Base-by-base conservation (phyloP, 306 rosid genomes). In the Fagus sylvatica region DNA sequence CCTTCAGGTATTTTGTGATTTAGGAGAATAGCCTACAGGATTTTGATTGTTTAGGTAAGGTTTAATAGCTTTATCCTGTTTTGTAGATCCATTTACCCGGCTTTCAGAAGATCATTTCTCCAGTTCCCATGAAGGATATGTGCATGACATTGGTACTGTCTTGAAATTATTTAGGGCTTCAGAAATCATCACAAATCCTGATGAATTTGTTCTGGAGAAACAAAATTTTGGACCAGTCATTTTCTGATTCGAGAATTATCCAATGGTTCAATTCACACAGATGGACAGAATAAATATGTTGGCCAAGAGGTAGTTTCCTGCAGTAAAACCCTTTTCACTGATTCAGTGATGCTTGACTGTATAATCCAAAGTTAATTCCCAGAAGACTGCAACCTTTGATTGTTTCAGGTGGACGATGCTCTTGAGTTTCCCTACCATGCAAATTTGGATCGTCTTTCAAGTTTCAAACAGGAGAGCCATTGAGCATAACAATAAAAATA, bases 91-190 rank as follows among this genome's bases (percentile, higher is more conserved):
- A 78, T 84, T 92, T 53, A 78, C 82, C 81, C 88, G 53, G 81
- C 88, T 89, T 74, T 74, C 91, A 22, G 91, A 88, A 84, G 93
- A 88, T 74, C 70, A 80, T 59, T 89, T 92, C 73, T 49, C 89
- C 32, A 75, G 84, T 78, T 87, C 94, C 84, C 86, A 86, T 80
- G 94, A 90, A 85, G 97, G 91, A 40, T 84, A 85, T 87, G 76
- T 86, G 84, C 92, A 92, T 78, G 95, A 92, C 80, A 79, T 83
- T 49, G 80, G 79, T 73, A 79, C 93, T 72, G 77, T 88, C 43
- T 73, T 94, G 51, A 97, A 94, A 82, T 80, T 94, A 40, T 90
- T 81, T 68, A 89, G 55, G 83, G 97, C 97, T 80, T 90, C 98
- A 64, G 89, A 92, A 84, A 72, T 85, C 69, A 71, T 76, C 78